Evolutionary conservation across 768 basidiomycete genomes (phyloP).

Genomic region (Infundibulicybe gibba): DNA sequence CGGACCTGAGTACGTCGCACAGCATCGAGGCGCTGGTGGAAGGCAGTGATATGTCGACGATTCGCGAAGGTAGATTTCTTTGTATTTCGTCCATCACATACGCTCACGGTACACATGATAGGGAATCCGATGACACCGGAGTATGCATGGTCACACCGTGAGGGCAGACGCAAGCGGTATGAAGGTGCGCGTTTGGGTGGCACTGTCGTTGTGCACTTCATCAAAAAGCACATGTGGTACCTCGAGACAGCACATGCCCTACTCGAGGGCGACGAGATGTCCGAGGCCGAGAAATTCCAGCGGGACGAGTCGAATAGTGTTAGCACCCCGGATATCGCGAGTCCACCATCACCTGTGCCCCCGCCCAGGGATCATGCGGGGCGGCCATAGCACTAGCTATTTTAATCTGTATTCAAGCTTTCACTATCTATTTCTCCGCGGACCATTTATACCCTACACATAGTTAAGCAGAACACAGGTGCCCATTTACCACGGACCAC

Average conservation of each 20-base stretch:
- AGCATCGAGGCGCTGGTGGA: constrained; percentile 92
- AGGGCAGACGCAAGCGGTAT: constrained; percentile 65
- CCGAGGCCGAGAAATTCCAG: constrained; percentile 47
- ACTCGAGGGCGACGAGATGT: constrained; percentile 73
- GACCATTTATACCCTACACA: no score
- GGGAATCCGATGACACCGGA: constrained; percentile 56
- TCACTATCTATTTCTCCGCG: no score
- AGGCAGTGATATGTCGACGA: constrained; percentile 77
- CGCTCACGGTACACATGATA: constrained; percentile 16
- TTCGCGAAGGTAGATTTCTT: constrained; percentile 53
- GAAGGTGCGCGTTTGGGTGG: constrained; percentile 77
- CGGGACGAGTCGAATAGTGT: constrained; percentile 18
- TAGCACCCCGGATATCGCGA: constrained; percentile 2
- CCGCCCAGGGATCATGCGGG: no score
- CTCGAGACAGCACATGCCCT: constrained; percentile 89
- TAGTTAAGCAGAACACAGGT: no score
- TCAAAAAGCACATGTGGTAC: constrained; percentile 98
- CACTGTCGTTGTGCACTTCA: constrained; percentile 93
- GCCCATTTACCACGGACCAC: no score
- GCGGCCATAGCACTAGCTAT: no score
- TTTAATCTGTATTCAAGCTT: no score
- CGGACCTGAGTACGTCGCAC: constrained; percentile 60
- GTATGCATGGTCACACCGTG: constrained; percentile 69
- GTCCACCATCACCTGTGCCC: constrained; percentile 4
- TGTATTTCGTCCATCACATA: not conserved